These are phyloP conservation scores for Linnemannia elongata DNA, from an alignment of 192 early-diverging fungal genomes.

Conservation along the genomic window DNA sequence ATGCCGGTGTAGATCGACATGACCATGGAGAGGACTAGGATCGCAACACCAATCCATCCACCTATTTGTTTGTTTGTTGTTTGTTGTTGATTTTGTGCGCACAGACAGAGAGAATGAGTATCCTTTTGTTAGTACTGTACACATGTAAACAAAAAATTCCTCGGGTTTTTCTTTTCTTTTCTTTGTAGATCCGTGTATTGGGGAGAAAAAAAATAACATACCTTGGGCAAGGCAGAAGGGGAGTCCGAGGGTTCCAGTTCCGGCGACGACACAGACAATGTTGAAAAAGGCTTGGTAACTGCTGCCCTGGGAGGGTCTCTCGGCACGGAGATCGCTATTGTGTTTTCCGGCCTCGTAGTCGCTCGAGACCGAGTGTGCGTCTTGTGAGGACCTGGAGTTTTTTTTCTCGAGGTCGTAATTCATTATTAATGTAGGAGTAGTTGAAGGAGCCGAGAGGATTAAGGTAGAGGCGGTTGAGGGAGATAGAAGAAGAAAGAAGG, in stretches of 20 bases:
- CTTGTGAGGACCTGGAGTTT: background rate
- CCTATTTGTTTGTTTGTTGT: slow-evolving; percentile 56
- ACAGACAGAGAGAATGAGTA: background rate
- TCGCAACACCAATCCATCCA: slow-evolving; percentile 81
- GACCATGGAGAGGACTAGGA: slow-evolving; percentile 76
- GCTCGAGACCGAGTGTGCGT: slow-evolving; percentile 17
- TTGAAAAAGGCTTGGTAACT: slow-evolving; percentile 68
- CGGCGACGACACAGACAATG: slow-evolving; percentile 84
- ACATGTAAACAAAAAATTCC: background rate
- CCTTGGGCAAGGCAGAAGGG: slow-evolving; percentile 76
- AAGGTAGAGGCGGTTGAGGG: background rate
- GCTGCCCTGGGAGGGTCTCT: slow-evolving; percentile 61
- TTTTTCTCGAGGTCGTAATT: background rate
- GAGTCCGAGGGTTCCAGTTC: slow-evolving; percentile 86
- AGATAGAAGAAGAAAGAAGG: background rate
- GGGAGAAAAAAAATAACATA: background rate
- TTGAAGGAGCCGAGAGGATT: background rate
- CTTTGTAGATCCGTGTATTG: too few relatives aligned
- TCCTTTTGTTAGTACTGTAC: background rate
- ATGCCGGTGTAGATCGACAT: slow-evolving; percentile 81
- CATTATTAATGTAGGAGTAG: background rate
- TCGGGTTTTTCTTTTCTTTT: background rate
- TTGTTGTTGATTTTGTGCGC: background rate
- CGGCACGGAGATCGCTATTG: slow-evolving; percentile 43
- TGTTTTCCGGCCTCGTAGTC: slow-evolving; percentile 28